Evolutionary conservation across 305 asterid genomes (phyloP).

Genomic region (Fraxinus platypoda): DNA sequence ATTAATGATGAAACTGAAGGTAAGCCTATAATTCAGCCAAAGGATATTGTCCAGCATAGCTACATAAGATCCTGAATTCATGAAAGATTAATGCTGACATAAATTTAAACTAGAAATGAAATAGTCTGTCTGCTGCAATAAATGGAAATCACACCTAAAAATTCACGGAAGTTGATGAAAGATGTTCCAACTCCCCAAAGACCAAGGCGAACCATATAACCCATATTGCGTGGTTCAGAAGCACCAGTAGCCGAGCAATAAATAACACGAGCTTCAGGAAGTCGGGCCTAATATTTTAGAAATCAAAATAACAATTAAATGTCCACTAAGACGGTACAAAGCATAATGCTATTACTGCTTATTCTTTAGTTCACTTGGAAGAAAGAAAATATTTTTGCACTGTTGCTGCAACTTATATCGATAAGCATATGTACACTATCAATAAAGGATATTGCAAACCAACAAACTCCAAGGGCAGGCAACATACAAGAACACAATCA

Average conservation of each 20-base stretch:
- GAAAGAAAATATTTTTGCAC: background rate
- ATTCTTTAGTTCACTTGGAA: background rate
- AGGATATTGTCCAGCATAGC: background rate
- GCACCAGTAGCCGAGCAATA: conserved; percentile 99
- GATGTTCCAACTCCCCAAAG: conserved; percentile 99
- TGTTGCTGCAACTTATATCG: background rate
- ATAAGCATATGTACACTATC: background rate
- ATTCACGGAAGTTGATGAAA: conserved; percentile 72
- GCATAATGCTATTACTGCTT: background rate
- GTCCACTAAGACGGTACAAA: conserved; percentile 10
- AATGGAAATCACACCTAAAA: conserved; percentile 64
- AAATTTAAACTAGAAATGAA: conserved; percentile 1
- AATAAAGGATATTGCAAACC: background rate
- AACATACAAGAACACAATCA: background rate
- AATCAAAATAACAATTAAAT: conserved; percentile 28
- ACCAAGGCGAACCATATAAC: conserved; percentile 99
- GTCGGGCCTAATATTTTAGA: conserved; percentile 71
- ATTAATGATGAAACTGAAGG: background rate
- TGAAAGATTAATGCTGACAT: background rate
- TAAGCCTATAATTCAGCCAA: conserved; percentile 17
- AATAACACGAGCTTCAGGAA: conserved; percentile 93
- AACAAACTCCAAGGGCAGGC: background rate
- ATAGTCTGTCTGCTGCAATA: conserved; percentile 16
- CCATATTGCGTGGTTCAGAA: conserved; percentile 98
- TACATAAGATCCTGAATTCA: background rate